A percentile compares a stretch with the other conserved stretches of the same genome.
phyloP scores from a whole-genome alignment of 176 grass and related monocot species.

The Cocos nucifera region DNA sequence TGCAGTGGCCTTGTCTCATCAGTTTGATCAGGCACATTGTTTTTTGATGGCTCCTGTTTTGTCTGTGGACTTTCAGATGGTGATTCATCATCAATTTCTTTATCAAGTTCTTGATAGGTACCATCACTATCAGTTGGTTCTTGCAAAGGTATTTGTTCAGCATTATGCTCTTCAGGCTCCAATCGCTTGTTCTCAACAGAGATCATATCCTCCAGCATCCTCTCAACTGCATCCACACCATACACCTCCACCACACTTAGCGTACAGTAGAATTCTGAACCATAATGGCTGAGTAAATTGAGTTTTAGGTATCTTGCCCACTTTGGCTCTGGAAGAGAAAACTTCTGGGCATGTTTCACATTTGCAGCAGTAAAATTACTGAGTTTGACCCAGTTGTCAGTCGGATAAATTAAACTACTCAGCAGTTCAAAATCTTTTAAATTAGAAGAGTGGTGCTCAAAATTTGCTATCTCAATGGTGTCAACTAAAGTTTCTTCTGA shows the following conservation, averaged over 20 bases:
- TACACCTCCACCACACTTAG: conserved; percentile 85
- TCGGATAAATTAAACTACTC: conserved; percentile 77
- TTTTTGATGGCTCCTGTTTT: conserved; percentile 38
- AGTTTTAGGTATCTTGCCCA: conserved; percentile 89
- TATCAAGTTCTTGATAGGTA: conserved; percentile 29
- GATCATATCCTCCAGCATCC: conserved; percentile 92
- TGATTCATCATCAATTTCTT: conserved; percentile 44
- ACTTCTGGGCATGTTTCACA: conserved; percentile 58
- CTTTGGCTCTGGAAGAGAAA: conserved; percentile 63
- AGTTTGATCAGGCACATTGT: conserved; percentile 34
- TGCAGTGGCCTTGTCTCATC: conserved; percentile 22
- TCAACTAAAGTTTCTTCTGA: conserved; percentile 98
- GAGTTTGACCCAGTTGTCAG: conserved; percentile 70
- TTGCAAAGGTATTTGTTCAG: conserved; percentile 33
- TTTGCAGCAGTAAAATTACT: conserved; percentile 71
- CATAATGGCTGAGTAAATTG: conserved; percentile 84
- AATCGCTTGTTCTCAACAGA: conserved; percentile 59
- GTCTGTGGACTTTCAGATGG: conserved; percentile 29
- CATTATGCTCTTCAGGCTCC: conserved; percentile 49
- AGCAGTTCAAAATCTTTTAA: conserved; percentile 71
- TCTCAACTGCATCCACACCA: conserved; percentile 97
- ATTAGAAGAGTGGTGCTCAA: conserved; percentile 94
- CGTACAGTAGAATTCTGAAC: conserved; percentile 90
- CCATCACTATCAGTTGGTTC: conserved; percentile 39
- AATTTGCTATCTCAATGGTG: conserved; percentile 80